Percentiles rank a stretch among this genome's conserved stretches.
These are phyloP conservation scores for Neofusicoccum sp. DNA, from an alignment of 2,329 filamentous ascomycete species.

Conservation along the genomic window DNA sequence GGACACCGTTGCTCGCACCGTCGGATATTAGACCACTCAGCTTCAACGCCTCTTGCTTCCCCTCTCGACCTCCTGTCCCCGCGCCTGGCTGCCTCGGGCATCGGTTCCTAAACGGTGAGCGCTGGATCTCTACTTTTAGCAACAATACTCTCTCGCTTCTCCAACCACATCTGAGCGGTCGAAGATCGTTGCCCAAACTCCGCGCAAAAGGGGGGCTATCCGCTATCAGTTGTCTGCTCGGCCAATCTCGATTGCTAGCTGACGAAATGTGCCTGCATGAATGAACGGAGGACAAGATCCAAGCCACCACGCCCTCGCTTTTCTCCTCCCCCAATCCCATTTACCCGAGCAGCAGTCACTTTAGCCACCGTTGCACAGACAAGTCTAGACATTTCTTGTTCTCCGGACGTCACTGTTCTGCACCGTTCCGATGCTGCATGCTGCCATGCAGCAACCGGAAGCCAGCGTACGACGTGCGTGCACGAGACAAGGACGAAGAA, in stretches of 20 bases:
- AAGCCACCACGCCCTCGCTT: background rate
- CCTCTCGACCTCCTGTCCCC: background rate
- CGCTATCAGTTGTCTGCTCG: background rate
- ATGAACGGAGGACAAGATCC: background rate
- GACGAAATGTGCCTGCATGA: conserved; percentile 1
- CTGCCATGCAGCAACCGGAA: background rate
- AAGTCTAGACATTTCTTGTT: background rate
- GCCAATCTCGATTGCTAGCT: background rate
- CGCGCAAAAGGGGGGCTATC: conserved; percentile 1
- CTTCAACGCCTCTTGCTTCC: background rate
- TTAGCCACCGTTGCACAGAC: conserved; percentile 6
- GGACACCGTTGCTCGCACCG: background rate
- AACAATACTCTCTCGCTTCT: background rate
- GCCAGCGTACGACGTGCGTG: background rate
- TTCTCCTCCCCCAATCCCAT: background rate
- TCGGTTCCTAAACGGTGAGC: background rate
- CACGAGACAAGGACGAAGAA: conserved; percentile 1
- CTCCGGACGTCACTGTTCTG: conserved; percentile 1
- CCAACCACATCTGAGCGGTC: background rate
- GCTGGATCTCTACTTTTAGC: conserved; percentile 2
- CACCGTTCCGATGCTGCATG: conserved; percentile 10
- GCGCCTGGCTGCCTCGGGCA: conserved; percentile 3
- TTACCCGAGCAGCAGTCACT: background rate
- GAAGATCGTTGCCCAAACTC: background rate
- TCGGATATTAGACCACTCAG: conserved; percentile 2